Conservation (phyloP, 1,284 basidiomycete genomes). For the Veloboletus limbatus region DNA sequence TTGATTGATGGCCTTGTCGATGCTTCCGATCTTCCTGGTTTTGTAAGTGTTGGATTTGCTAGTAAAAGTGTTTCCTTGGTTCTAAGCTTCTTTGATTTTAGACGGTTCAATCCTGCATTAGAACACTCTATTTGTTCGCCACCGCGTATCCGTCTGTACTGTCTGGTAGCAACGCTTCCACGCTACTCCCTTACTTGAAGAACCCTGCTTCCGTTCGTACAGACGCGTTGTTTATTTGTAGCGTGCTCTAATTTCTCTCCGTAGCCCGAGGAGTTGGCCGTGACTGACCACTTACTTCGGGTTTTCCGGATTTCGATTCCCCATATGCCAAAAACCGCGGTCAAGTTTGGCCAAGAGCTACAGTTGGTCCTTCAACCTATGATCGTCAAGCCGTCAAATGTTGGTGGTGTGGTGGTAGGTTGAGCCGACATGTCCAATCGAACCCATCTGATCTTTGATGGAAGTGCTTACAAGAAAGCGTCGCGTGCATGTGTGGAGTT, state of each 20-base stretch:
- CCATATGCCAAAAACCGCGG: constrained; percentile 82
- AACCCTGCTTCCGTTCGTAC: constrained; percentile 65
- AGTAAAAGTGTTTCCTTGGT: neutral
- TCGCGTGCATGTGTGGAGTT: constrained; percentile 88
- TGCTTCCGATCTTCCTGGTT: constrained; percentile 72
- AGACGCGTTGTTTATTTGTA: neutral
- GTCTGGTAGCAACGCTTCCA: constrained; percentile 77
- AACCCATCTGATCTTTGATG: constrained; percentile 1
- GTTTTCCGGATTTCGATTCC: constrained; percentile 87
- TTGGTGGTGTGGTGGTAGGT: constrained; percentile 62
- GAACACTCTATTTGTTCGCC: constrained; percentile 80
- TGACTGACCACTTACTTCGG: constrained; percentile 81
- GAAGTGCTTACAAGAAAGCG: constrained; percentile 82
- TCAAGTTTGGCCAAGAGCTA: constrained; percentile 83
- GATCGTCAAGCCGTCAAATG: constrained; percentile 76
- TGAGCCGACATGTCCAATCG: neutral
- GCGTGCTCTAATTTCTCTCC: constrained; percentile 2
- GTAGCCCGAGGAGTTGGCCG: constrained; percentile 79
- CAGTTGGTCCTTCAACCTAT: constrained; percentile 81
- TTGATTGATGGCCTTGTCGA: constrained; percentile 88
- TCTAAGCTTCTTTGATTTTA: constrained; percentile 29
- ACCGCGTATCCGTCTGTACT: constrained; percentile 79
- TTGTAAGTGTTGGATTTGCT: constrained; percentile 49
- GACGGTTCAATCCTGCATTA: constrained; percentile 79
- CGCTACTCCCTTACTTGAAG: constrained; percentile 84